These are phyloP conservation scores for Collybiopsis luxurians DNA, from an alignment of 768 basidiomycete genomes.

Conservation along the genomic window DNA sequence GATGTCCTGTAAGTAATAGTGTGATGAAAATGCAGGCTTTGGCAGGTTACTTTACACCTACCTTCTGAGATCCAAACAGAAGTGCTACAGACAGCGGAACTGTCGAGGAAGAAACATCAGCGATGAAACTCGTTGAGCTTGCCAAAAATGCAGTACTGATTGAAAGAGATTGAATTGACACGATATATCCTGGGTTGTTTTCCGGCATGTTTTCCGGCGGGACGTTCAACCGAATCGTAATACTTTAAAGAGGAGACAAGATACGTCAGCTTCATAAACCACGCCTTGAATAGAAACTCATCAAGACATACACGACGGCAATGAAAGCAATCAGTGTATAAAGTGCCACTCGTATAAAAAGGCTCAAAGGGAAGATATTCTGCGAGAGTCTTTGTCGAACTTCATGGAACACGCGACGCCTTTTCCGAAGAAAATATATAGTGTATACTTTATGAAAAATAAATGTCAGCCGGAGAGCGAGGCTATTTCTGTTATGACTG, in stretches of 20 bases:
- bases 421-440: neutral
- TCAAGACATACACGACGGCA: neutral
- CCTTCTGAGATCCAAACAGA: slow-evolving; percentile 1
- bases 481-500: too few relatives aligned
- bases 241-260: neutral
- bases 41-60: neutral
- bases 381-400: neutral
- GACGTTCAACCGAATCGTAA: neutral
- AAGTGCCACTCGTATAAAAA: neutral
- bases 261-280: neutral
- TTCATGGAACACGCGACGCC: neutral
- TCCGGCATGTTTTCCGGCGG: too few relatives aligned
- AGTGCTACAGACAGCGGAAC: neutral
- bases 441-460: neutral
- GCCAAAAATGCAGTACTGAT: neutral
- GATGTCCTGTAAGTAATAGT: too few relatives aligned
- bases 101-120: neutral
- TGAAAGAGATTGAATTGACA: neutral
- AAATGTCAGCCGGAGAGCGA: neutral
- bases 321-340: neutral
- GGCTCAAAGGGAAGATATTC: neutral
- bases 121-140: neutral
- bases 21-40: too few relatives aligned
- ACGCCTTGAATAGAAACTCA: too few relatives aligned
- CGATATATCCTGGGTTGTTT: too few relatives aligned